Evolutionary conservation across 768 basidiomycete species (phyloP).

Genomic region (Kondoa malvinella): DNA sequence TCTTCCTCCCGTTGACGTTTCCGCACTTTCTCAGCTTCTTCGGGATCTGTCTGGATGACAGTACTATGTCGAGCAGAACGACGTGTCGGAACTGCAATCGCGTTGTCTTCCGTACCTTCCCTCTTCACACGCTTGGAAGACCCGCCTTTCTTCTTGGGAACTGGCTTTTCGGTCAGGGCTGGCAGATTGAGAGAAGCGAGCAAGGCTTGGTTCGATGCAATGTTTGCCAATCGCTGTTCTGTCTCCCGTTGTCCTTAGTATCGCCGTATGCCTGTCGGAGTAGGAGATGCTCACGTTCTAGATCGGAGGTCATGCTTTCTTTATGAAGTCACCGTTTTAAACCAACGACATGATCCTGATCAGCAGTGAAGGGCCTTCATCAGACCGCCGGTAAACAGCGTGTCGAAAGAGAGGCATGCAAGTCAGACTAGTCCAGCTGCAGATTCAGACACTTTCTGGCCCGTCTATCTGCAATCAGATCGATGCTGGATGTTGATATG

Average conservation of each 20-base stretch:
- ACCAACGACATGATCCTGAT: too few relatives aligned
- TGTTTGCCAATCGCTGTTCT: conserved; percentile 6
- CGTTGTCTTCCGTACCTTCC: neutral
- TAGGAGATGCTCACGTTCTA: neutral
- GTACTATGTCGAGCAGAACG: neutral
- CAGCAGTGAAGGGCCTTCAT: too few relatives aligned
- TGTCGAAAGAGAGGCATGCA: too few relatives aligned
- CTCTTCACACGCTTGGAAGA: neutral
- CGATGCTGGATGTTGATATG: too few relatives aligned
- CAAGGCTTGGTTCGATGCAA: neutral
- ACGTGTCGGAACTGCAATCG: neutral
- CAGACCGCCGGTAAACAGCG: too few relatives aligned
- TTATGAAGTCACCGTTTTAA: too few relatives aligned
- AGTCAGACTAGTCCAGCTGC: too few relatives aligned
- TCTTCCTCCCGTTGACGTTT: conserved; percentile 17
- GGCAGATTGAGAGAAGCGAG: neutral
- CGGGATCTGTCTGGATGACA: neutral
- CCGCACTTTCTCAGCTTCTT: conserved; percentile 4
- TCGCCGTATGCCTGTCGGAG: neutral
- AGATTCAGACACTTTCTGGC: too few relatives aligned
- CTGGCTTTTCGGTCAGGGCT: too few relatives aligned
- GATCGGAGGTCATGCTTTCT: neutral
- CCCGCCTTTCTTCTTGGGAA: neutral
- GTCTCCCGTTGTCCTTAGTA: neutral
- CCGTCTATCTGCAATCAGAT: too few relatives aligned